Evolutionary conservation across 2,329 filamentous ascomycete genomes (phyloP).

Genomic region (Pestalotiopsis sp.): DNA sequence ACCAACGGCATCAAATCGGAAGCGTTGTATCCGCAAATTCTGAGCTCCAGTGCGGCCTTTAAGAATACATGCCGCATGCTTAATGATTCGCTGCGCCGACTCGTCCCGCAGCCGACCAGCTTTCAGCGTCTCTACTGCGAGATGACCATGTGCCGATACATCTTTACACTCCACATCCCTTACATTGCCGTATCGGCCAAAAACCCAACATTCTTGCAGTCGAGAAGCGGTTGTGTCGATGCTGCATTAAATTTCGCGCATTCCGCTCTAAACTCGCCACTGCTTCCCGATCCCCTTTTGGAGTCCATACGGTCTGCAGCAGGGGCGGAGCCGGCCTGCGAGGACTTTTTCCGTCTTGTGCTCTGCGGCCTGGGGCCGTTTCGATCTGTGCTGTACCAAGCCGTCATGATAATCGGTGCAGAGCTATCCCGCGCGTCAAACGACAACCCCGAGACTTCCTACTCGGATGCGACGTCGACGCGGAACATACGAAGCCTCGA

Average conservation of each 20-base stretch:
- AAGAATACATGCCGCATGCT: constrained; percentile 30
- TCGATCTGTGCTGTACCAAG: background rate
- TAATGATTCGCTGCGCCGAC: constrained; percentile 1
- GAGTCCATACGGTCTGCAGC: background rate
- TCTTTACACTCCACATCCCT: constrained; percentile 56
- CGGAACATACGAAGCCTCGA: background rate
- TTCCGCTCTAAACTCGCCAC: background rate
- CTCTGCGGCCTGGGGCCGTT: background rate
- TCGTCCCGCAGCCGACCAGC: constrained; percentile 1
- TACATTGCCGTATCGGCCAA: constrained; percentile 42
- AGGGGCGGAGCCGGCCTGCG: background rate
- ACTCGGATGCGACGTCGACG: background rate
- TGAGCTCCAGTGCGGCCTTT: constrained; percentile 43
- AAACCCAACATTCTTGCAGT: constrained; percentile 47
- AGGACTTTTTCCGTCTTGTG: background rate
- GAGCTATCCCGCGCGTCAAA: background rate
- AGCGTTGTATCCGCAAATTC: constrained; percentile 42
- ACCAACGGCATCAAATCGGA: constrained; percentile 41
- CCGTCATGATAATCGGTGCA: background rate
- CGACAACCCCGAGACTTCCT: background rate
- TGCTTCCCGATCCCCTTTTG: background rate
- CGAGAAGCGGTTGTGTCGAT: constrained; percentile 49
- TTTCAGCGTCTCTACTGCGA: constrained; percentile 48
- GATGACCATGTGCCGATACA: constrained; percentile 53
- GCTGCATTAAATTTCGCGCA: constrained; percentile 44